Base-by-base conservation (phyloP, 2,329 filamentous ascomycete genomes). In the Teratosphaeriaceae sp. region DNA sequence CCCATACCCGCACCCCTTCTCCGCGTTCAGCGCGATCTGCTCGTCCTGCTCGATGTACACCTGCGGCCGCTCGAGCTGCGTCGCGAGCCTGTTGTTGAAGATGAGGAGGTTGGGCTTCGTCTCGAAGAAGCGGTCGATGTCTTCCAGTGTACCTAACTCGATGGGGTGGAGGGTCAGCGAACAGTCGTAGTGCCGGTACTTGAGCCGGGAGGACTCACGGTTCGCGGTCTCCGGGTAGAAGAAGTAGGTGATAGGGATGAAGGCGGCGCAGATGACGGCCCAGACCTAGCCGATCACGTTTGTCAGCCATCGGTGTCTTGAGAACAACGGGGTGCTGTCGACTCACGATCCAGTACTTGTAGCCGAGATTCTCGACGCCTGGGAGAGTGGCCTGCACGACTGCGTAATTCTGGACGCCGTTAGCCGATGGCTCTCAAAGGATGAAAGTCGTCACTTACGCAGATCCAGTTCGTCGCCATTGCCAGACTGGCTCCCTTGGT, bases 301-400 rank as follows among this genome's bases (percentile, higher is more conserved):
- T n/a, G n/a, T n/a, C n/a, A n/a, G n/a, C n/a, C n/a, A n/a, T n/a
- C n/a, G n/a, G n/a, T n/a, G n/a, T n/a, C n/a, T n/a, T n/a, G n/a
- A n/a, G n/a, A n/a, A n/a, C n/a, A n/a, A n/a, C n/a, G n/a, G n/a
- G n/a, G n/a, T n/a, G n/a, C n/a, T n/a, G n/a, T n/a, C n/a, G n/a
- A n/a, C n/a, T n/a, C n/a, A 78, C 66, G 24, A 78, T 66, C 61
- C 71, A 78, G 41, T 72, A 78, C 42, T 67, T 69, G 66, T 72
- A 78, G 4, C 69, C 63, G 0, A 77, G 60, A 18, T 67, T 71
- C 18, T 67, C 57, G 15, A 64, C 59, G 1, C 50, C 57, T 3
- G 53, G 49, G 5, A 57, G 49, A 22, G 61, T 55, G 27, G 54
- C 52, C 45, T 59, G 53, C 7, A 58, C 55, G 16, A 58, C 53